Conservation (phyloP, 805 yeast species). For the Ogataea polymorpha region DNA sequence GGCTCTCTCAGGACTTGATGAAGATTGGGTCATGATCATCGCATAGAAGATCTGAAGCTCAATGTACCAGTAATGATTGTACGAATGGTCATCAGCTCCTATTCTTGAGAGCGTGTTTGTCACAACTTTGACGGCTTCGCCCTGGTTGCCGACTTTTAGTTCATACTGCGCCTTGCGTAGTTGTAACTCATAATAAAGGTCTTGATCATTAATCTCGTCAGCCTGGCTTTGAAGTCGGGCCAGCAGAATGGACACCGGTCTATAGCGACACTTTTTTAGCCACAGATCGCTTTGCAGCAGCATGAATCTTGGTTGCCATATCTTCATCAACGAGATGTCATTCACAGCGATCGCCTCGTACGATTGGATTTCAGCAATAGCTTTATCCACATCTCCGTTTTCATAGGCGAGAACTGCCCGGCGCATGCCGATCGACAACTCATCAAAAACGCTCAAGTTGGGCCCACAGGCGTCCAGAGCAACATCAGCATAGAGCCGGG, state of each 20-base stretch:
- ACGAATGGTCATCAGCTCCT: constrained; percentile 22
- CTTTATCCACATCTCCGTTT: constrained; percentile 40
- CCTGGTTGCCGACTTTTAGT: constrained; percentile 21
- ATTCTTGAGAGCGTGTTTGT: constrained; percentile 22
- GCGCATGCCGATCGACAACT: constrained; percentile 38
- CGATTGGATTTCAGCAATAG: constrained; percentile 36
- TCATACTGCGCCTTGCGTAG: constrained; percentile 25
- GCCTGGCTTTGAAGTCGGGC: constrained; percentile 30
- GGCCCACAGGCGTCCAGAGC: constrained; percentile 40
- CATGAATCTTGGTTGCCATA: constrained; percentile 39
- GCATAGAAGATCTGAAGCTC: constrained; percentile 48
- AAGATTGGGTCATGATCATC: constrained; percentile 39
- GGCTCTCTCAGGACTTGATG: constrained; percentile 44
- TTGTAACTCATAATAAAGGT: constrained; percentile 28
- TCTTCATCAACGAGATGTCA: constrained; percentile 40
- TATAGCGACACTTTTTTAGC: constrained; percentile 38
- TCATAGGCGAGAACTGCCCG: constrained; percentile 36
- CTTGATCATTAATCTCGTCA: constrained; percentile 32
- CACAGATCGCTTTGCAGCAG: constrained; percentile 37
- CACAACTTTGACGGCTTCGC: constrained; percentile 22
- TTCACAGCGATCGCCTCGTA: constrained; percentile 25
- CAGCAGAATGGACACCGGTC: constrained; percentile 36
- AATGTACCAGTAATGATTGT: constrained; percentile 43
- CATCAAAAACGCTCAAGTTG: constrained; percentile 36
- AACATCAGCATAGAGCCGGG: constrained; percentile 46